These are phyloP conservation scores for Epichloe coenophiala DNA, from an alignment of 2,329 filamentous ascomycete species.

Conservation along the genomic window DNA sequence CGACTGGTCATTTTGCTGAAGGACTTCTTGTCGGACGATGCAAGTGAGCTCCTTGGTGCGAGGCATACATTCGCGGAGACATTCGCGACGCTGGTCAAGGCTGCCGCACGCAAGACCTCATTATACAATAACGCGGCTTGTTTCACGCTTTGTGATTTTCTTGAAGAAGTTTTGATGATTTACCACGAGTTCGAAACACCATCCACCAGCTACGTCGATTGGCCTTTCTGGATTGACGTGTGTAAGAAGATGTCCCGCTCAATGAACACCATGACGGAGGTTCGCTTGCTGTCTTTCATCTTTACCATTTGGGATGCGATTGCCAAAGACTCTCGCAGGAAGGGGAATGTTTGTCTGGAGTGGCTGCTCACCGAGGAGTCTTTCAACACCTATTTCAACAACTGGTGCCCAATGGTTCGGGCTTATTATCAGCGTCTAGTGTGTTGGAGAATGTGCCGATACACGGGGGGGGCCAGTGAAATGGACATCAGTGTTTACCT, in stretches of 20 bases:
- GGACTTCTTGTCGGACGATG: constrained; percentile 52
- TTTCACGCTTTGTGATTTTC: constrained; percentile 81
- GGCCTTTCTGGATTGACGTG: constrained; percentile 75
- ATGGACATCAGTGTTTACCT: constrained; percentile 59
- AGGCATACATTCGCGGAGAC: constrained; percentile 63
- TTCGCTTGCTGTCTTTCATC: constrained; percentile 69
- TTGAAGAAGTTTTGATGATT: constrained; percentile 67
- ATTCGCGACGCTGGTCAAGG: constrained; percentile 61
- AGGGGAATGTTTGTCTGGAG: constrained; percentile 54
- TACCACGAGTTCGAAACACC: constrained; percentile 34
- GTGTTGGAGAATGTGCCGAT: constrained; percentile 78
- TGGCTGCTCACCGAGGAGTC: constrained; percentile 63
- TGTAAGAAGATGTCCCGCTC: constrained; percentile 68
- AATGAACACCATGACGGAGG: constrained; percentile 80
- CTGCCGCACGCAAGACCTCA: constrained; percentile 61
- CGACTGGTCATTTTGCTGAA: constrained; percentile 69
- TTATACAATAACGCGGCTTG: constrained; percentile 73
- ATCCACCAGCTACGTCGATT: constrained; percentile 48
- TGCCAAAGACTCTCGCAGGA: constrained; percentile 50
- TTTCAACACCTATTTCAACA: constrained; percentile 75
- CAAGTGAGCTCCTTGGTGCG: constrained; percentile 24
- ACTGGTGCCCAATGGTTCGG: constrained; percentile 92
- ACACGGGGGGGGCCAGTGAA: constrained; percentile 49
- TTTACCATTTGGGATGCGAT: constrained; percentile 70
- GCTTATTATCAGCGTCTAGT: constrained; percentile 84